Conservation (phyloP, 768 basidiomycete genomes). For the Leccinum imitatum region DNA sequence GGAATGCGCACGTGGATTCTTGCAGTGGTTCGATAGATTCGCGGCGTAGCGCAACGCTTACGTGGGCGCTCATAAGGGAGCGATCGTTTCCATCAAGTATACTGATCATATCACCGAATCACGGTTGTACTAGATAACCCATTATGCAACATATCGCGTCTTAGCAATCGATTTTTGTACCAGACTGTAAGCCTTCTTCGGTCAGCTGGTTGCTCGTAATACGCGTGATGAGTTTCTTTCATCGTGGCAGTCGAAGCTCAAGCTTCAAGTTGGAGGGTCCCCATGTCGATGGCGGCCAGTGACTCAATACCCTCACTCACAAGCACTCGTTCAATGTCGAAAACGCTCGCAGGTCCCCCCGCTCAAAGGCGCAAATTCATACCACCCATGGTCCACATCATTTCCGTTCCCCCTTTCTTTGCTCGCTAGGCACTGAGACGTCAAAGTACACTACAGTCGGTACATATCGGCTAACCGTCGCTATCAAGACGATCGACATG, state of each 20-base stretch:
- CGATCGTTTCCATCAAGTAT: neutral
- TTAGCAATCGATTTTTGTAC: neutral
- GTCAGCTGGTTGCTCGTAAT: too few species aligned
- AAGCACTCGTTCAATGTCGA: conserved; percentile 17
- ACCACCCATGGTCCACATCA: neutral
- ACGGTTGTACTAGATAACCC: conserved; percentile 13
- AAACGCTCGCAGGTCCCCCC: conserved; percentile 38
- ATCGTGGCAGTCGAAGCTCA: neutral
- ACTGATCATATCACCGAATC: neutral
- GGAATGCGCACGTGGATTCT: conserved; percentile 50
- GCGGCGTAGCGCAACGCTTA: conserved; percentile 12
- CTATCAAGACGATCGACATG: neutral
- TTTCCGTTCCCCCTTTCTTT: neutral
- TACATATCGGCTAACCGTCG: conserved; percentile 17
- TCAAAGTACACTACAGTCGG: conserved; percentile 45
- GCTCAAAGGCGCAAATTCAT: neutral
- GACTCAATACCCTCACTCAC: neutral
- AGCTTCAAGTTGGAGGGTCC: neutral
- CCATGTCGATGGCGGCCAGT: neutral
- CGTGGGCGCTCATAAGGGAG: neutral
- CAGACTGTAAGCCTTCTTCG: neutral
- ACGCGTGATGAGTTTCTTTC: neutral
- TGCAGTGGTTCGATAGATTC: conserved; percentile 54
- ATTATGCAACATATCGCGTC: neutral
- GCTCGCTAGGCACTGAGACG: conserved; percentile 26